Evolutionary conservation across 805 yeast species (phyloP).

Genomic region (Suhomyces prunicola): DNA sequence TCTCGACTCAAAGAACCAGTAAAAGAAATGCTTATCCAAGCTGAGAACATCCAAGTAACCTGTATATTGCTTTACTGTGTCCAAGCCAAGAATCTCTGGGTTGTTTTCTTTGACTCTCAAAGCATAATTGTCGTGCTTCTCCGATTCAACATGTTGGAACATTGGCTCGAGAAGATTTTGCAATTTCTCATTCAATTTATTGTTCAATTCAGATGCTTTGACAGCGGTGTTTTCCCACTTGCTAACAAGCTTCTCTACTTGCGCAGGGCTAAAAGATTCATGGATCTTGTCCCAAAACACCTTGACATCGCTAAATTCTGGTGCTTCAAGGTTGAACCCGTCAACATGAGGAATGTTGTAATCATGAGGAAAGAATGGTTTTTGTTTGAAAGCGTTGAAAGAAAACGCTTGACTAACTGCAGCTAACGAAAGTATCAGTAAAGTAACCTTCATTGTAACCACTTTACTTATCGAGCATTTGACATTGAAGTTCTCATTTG

Average conservation of each 20-base stretch:
- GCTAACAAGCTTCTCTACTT: conserved; percentile 6
- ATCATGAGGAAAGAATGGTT: background rate
- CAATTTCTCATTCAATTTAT: conserved; percentile 9
- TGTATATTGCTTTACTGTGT: conserved; percentile 35
- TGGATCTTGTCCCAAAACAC: conserved; percentile 15
- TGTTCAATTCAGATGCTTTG: conserved; percentile 7
- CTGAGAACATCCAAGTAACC: conserved; percentile 38
- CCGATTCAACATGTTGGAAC: conserved; percentile 10
- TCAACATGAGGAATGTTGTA: background rate
- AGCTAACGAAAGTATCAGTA: background rate
- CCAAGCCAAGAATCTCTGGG: conserved; percentile 37
- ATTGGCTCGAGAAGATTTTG: background rate
- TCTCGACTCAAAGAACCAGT: conserved; percentile 33
- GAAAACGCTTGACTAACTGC: background rate
- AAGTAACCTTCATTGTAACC: background rate
- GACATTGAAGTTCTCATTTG: background rate
- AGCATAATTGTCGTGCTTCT: conserved; percentile 22
- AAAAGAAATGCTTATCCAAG: conserved; percentile 30
- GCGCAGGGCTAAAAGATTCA: conserved; percentile 7
- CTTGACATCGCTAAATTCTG: background rate
- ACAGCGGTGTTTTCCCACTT: conserved; percentile 8
- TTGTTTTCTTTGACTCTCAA: conserved; percentile 30
- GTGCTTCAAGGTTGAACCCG: background rate
- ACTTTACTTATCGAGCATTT: background rate
- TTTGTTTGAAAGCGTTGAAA: background rate